Conservation (phyloP, 768 basidiomycete genomes). For the Lenzites betulinus region DNA sequence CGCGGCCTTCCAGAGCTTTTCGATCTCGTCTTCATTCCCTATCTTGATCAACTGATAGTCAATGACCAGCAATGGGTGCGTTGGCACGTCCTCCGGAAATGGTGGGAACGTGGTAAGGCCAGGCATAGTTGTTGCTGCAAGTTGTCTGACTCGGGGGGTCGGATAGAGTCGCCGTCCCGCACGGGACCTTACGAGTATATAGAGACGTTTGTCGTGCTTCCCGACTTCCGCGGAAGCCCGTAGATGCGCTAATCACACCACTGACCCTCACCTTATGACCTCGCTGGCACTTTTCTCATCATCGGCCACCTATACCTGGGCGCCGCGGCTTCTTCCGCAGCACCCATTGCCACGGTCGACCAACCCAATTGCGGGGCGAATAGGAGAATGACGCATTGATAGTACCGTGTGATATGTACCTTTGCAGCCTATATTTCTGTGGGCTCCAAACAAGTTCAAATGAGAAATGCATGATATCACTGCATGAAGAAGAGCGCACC, state of each 20-base stretch:
- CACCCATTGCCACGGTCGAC: too few species aligned
- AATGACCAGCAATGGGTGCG: conserved; percentile 48
- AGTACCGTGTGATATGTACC: too few species aligned
- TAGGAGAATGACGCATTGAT: too few species aligned
- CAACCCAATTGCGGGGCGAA: too few species aligned
- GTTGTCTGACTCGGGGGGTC: background rate
- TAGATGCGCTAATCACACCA: background rate
- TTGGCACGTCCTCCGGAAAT: conserved; percentile 46
- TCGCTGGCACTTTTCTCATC: background rate
- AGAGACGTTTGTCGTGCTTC: background rate
- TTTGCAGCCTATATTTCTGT: too few species aligned
- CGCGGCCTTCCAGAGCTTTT: conserved; percentile 49
- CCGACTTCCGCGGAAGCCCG: background rate
- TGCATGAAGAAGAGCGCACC: too few species aligned
- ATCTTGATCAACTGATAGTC: conserved; percentile 43
- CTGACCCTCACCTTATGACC: background rate
- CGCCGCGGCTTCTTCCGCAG: too few species aligned
- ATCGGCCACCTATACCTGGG: background rate
- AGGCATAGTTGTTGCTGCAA: conserved; percentile 31
- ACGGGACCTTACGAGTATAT: background rate
- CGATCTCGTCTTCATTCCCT: conserved; percentile 40
- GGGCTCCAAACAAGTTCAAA: too few species aligned
- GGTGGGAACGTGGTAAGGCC: conserved; percentile 35
- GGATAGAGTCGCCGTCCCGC: background rate
- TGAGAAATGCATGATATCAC: too few species aligned